Base-by-base conservation (phyloP, 768 basidiomycete species). In the Panus rudis region DNA sequence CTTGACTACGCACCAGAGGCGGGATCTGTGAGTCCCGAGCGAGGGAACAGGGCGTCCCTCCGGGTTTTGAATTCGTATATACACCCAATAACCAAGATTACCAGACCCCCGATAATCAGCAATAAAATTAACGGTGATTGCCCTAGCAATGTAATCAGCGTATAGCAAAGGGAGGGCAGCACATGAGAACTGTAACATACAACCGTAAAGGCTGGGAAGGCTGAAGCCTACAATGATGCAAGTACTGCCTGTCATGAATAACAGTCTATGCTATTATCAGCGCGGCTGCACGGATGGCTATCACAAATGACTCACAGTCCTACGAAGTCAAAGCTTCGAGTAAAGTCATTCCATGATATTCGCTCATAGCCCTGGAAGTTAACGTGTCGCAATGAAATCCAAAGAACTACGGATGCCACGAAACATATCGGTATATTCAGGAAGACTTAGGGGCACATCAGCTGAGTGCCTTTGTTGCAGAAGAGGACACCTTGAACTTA, bases 151-250 rank as follows among this genome's bases (percentile, higher is more conserved):
- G n/a, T n/a, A n/a, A n/a, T 49, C 43, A 45, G 32, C 23, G 27
- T 27, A 27, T 27, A 40, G 52, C 17, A 39, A 27, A 46, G 35
- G 37, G 43, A 47, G 42, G 20, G 17, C 19, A n/a, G n/a, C n/a
- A 20, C 21, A 33, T 30, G 34, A 40, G 24, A 17, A 27, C 17
- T 30, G 28, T 32, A 42, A 42, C 27, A 10, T 68, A 88, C 88
- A 90, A 31, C 84, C 81, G 41, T 64, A 61, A 50, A 73, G 67
- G 35, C 75, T 75, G 6, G 83, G 82, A 51, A 86, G 79, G 63
- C 84, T 87, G 60, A 90, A 86, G 28, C 88, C 88, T 27, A 89
- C 73, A 26, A 90, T 74, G 39, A 90, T 73, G 50, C 75, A 73
- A 49, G 78, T 78, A 40, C 86, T 87, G 19, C 84, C 84, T 31